Percentiles rank a stretch among this genome's conserved stretches.
Evolutionary conservation across 2,329 filamentous ascomycete species (phyloP).

Genomic region (Botrytis sinoallii): DNA sequence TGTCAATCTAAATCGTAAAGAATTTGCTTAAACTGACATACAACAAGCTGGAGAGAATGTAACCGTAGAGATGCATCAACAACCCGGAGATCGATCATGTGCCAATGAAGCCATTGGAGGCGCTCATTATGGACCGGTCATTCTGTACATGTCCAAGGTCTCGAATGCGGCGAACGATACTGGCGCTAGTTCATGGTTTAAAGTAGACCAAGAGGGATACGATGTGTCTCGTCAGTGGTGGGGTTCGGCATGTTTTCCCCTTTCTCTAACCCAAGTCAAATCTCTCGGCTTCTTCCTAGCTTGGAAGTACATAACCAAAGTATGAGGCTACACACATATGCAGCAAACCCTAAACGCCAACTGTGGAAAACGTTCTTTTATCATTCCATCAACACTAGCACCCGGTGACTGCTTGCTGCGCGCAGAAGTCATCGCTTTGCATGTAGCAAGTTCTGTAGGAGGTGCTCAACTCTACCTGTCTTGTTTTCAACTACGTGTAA

Average conservation of each 20-base stretch:
- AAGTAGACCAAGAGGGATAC: constrained; percentile 30
- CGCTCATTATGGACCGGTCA: constrained; percentile 52
- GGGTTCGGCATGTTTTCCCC: constrained; percentile 24
- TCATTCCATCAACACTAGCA: constrained; percentile 49
- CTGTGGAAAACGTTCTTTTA: constrained; percentile 48
- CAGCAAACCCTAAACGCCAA: constrained; percentile 37
- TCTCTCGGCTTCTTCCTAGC: not conserved
- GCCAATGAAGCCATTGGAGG: constrained; percentile 51
- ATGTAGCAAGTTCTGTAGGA: constrained; percentile 45
- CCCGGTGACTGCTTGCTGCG: constrained; percentile 54
- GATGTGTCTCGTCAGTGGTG: constrained; percentile 24
- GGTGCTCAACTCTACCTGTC: constrained; percentile 42
- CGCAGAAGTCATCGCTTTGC: constrained; percentile 52
- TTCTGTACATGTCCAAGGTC: constrained; percentile 52
- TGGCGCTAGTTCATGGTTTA: constrained; percentile 32
- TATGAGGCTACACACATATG: not conserved
- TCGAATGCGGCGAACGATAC: constrained; percentile 46
- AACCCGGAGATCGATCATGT: constrained; percentile 47
- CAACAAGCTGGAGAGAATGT: constrained; percentile 44
- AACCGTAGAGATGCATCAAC: constrained; percentile 57
- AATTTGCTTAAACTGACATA: not conserved
- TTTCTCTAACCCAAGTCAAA: not conserved
- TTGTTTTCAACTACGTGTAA: constrained; percentile 30
- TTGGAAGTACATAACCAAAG: too few species aligned
- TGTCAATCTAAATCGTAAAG: not conserved